A percentile compares a stretch with the other conserved stretches of the same genome.
Evolutionary conservation across 768 basidiomycete genomes (phyloP).

Genomic region (Auricularia heimuer): DNA sequence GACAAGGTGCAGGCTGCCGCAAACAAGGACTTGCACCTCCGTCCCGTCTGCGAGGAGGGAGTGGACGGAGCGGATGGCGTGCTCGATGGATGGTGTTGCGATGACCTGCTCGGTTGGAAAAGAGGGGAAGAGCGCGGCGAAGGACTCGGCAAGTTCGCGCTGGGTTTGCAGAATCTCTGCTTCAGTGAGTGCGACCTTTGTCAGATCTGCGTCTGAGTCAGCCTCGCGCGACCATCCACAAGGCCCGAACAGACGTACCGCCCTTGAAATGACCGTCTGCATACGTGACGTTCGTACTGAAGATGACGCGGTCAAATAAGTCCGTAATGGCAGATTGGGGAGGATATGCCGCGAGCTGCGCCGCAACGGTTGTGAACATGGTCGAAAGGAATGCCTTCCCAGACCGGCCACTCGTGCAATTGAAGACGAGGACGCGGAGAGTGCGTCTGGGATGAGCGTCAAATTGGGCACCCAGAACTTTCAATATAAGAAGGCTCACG

Average conservation of each 20-base stretch:
- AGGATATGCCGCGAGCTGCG: conserved; percentile 28
- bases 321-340: conserved; percentile 14
- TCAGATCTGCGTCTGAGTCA: conserved; percentile 49
- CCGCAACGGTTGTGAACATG: conserved; percentile 42
- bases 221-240: background rate
- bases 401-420: conserved; percentile 87
- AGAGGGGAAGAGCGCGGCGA: conserved; percentile 51
- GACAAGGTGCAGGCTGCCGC: conserved; percentile 88
- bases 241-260: conserved; percentile 38
- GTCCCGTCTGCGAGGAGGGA: conserved; percentile 23
- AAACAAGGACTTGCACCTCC: conserved; percentile 58
- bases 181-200: conserved; percentile 52
- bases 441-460: conserved; percentile 14
- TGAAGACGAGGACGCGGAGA: conserved; percentile 73
- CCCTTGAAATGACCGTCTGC: conserved; percentile 82
- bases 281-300: conserved; percentile 96
- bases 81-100: conserved; percentile 79
- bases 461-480: conserved; percentile 9
- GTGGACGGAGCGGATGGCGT: conserved; percentile 66
- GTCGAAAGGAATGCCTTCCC: conserved; percentile 58
- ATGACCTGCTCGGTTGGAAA: conserved; percentile 58
- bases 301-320: conserved; percentile 81
- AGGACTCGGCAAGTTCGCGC: conserved; percentile 62
- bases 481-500: conserved; percentile 4
- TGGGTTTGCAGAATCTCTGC: conserved; percentile 68